These are phyloP conservation scores for Trichosanthes cucumerina DNA, from an alignment of 306 rosid species.

Conservation along the genomic window DNA sequence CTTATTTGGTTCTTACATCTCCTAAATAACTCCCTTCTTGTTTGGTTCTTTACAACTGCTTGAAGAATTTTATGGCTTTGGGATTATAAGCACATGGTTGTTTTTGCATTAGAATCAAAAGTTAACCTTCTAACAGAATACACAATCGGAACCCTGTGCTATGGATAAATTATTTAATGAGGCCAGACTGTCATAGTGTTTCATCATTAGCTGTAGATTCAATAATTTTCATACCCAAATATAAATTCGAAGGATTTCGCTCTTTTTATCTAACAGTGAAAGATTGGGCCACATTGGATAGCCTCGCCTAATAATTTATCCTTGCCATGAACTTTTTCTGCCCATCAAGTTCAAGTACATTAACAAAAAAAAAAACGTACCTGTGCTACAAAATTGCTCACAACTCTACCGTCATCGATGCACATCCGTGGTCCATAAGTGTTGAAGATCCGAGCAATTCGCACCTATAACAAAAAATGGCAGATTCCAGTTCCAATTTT, in stretches of 20 bases:
- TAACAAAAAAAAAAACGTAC: constrained; percentile 17
- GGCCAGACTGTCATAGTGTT: too few species aligned
- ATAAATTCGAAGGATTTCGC: too few species aligned
- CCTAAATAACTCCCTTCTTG: background rate
- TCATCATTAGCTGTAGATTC: too few species aligned
- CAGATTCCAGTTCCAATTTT: background rate
- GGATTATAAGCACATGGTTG: background rate
- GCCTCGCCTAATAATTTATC: too few species aligned
- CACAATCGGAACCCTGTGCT: background rate
- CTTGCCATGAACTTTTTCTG: background rate
- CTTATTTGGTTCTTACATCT: too few species aligned
- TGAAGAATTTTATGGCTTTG: background rate
- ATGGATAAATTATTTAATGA: too few species aligned
- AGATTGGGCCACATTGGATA: too few species aligned
- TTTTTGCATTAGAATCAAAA: background rate
- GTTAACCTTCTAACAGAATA: background rate
- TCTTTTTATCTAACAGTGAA: too few species aligned
- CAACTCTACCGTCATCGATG: constrained; percentile 88
- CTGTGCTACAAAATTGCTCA: constrained; percentile 94
- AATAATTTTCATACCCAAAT: too few species aligned
- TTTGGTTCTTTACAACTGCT: background rate
- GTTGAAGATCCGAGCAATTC: constrained; percentile 87
- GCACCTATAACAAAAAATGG: constrained; percentile 32
- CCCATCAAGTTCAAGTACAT: too few species aligned
- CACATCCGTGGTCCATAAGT: constrained; percentile 92